These are phyloP conservation scores for Fraxinus pennsylvanica DNA, from an alignment of 257 asterid species.

Conservation along the genomic window DNA sequence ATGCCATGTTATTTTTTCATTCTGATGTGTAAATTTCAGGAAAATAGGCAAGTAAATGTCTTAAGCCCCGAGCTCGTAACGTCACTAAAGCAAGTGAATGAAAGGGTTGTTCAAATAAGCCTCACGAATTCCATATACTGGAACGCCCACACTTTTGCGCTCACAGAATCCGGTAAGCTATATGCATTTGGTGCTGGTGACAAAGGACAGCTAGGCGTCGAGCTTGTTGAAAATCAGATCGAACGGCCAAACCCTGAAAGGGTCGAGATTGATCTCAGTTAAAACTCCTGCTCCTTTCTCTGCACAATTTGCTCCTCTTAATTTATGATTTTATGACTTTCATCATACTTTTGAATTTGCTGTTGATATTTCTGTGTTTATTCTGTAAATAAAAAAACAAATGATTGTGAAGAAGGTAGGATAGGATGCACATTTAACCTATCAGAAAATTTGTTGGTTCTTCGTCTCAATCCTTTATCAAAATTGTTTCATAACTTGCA, in stretches of 20 bases:
- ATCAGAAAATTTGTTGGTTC: constrained; percentile 40
- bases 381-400: constrained; percentile 43
- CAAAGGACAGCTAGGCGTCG: constrained; percentile 91
- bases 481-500: no score
- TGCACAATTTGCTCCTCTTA: background rate
- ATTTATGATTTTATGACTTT: constrained; percentile 2
- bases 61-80: constrained; percentile 75
- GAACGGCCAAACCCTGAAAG: constrained; percentile 81
- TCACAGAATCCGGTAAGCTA: constrained; percentile 81
- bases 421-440: constrained; percentile 51
- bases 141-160: constrained; percentile 97
- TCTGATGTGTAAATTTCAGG: constrained; percentile 41
- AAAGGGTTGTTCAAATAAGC: constrained; percentile 90
- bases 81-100: constrained; percentile 71
- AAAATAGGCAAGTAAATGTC: constrained; percentile 61
- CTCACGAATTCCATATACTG: constrained; percentile 86
- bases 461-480: constrained; percentile 21
- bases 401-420: constrained; percentile 54
- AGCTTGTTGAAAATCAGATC: constrained; percentile 57
- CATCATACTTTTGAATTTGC: constrained; percentile 14
- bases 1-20: background rate
- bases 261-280: constrained; percentile 75
- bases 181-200: constrained; percentile 96
- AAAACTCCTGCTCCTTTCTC: constrained; percentile 2
- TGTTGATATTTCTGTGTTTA: constrained; percentile 37